phyloP scores from a whole-genome alignment of 257 asterid genomes.

The Solanum lycopersicoides region DNA sequence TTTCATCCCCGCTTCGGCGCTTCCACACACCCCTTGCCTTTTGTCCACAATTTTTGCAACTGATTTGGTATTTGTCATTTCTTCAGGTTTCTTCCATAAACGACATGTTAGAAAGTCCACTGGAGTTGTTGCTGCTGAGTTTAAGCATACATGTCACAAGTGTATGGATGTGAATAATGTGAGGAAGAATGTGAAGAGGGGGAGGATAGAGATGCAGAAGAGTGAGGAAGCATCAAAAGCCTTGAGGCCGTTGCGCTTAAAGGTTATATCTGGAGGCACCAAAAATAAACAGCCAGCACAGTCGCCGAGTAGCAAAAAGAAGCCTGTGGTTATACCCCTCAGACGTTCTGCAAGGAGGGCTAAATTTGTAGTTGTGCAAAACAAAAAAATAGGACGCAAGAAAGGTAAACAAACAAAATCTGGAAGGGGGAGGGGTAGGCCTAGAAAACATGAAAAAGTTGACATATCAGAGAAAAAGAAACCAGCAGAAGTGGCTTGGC shows the following conservation, averaged over 20 bases:
- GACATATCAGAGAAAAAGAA: conserved; percentile 9
- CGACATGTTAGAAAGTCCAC: conserved; percentile 51
- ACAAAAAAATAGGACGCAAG: conserved; percentile 26
- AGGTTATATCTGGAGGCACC: conserved; percentile 27
- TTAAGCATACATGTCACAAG: conserved; percentile 54
- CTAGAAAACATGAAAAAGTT: conserved; percentile 25
- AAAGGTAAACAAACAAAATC: conserved; percentile 30
- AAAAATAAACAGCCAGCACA: conserved; percentile 30
- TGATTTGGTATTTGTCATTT: conserved; percentile 5
- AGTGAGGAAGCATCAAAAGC: conserved; percentile 32
- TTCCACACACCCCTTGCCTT: not conserved
- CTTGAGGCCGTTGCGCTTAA: conserved; percentile 23
- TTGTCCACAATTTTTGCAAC: not conserved
- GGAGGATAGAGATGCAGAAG: conserved; percentile 17
- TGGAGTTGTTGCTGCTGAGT: conserved; percentile 29
- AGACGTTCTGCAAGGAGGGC: conserved; percentile 86
- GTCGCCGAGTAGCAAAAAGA: conserved; percentile 27
- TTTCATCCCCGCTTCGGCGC: not conserved
- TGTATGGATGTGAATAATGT: conserved; percentile 34
- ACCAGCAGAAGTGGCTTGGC: conserved; percentile 26
- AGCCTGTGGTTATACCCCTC: conserved; percentile 45
- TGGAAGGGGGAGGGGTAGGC: conserved; percentile 20
- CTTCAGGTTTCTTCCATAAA: conserved; percentile 71
- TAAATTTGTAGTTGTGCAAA: conserved; percentile 34
- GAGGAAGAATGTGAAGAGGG: conserved; percentile 25